phyloP scores from a whole-genome alignment of 2,329 filamentous ascomycete genomes.

The Laburnicola sp. region DNA sequence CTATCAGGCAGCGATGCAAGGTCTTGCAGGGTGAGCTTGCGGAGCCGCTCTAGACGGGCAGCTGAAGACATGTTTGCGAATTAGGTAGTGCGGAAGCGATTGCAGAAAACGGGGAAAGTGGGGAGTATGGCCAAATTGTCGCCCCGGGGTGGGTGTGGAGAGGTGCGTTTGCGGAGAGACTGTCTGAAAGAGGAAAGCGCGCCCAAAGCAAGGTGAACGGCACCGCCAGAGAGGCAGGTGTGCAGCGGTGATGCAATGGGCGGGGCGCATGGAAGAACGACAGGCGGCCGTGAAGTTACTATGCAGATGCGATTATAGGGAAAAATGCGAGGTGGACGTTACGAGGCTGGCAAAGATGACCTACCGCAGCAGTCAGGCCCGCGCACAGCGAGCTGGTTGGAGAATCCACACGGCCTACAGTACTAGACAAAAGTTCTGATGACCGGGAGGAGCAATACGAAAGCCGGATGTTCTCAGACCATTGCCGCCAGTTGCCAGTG shows the following conservation, averaged over 20 bases:
- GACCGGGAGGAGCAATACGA: too few relatives aligned
- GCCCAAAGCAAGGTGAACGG: background rate
- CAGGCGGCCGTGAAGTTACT: background rate
- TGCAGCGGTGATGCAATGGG: too few relatives aligned
- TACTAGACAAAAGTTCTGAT: too few relatives aligned
- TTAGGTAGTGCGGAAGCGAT: background rate
- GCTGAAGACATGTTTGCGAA: constrained; percentile 23
- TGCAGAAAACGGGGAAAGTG: background rate
- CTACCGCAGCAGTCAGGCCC: too few relatives aligned
- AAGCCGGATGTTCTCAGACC: too few relatives aligned
- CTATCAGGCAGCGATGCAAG: constrained; percentile 32
- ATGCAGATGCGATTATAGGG: too few relatives aligned
- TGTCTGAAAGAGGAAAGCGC: constrained; percentile 1
- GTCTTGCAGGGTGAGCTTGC: constrained; percentile 23
- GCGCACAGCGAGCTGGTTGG: too few relatives aligned
- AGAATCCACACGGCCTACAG: too few relatives aligned
- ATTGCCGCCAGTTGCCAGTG: too few relatives aligned
- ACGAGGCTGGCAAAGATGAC: too few relatives aligned
- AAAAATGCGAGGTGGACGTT: too few relatives aligned
- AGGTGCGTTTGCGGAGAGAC: background rate
- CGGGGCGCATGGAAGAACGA: background rate
- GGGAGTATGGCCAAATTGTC: too few relatives aligned
- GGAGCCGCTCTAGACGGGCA: constrained; percentile 30
- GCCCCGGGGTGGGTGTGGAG: background rate
- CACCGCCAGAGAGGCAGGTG: background rate